Evolutionary conservation across 305 asterid species (phyloP), one percentile per base, ranked within the genome.

Genomic region (Caryopteris hybrid): DNA sequence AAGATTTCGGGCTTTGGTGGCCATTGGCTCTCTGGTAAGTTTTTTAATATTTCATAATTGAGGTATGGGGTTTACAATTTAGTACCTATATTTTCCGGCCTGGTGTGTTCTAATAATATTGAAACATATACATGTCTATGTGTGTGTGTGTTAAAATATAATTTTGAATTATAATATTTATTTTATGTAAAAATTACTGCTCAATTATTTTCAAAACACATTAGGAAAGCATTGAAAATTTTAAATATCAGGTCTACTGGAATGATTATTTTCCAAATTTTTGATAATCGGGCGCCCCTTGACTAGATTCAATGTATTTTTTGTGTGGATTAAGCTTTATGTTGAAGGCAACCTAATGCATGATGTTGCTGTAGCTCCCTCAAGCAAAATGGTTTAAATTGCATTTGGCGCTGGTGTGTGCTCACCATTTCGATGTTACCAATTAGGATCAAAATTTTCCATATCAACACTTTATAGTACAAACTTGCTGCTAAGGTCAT

Each of bases 1-100:
- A 23, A 83, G 82, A 76, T 93, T 84, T 66, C 90, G 99, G 68
- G 91, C 87, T 77, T 70, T 93, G 79, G 99, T 93, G 76, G 89
- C 97, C 74, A 91, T 93, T 73, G 99, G 99, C 70, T 87, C 99
- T 12, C 82, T 93, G 88, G 99, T 93, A 83, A 18, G 79, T 68
- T 72, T 6, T 61, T 43, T 45, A 61, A 11, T 29, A 10, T 38
- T 21, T 45, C 14, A 57, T 46, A 3, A 33, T 36, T 60, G 33
- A 31, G 55, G 20, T 54, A 23, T 51, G 21, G 54, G 20, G 13
- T 38, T 13, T 29, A 63, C 33, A 12, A 20, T 64, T 43, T 46
- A 27, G 61, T 52, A 11, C 4, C 18, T 50, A 27, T 9, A 14
- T n/a, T 42, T 4, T 64, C 61, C 47, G 55, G 14, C n/a, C n/a